These are phyloP conservation scores for Meyerozyma athensensis DNA, from an alignment of 1,139 yeast genomes.

Conservation along the genomic window DNA sequence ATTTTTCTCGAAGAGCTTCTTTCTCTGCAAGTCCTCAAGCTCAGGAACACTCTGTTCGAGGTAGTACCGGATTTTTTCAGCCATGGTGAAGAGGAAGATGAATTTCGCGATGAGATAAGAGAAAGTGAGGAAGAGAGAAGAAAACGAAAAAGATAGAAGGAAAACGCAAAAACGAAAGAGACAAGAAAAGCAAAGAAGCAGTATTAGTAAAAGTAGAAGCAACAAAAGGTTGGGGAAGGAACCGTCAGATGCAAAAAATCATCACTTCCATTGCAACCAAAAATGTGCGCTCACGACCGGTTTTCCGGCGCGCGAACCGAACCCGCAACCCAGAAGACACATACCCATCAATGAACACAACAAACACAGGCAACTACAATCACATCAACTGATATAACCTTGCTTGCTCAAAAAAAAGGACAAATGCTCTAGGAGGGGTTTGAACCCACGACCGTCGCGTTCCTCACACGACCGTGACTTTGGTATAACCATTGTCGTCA, in stretches of 20 bases:
- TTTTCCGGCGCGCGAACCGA: background rate
- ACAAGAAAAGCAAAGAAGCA: background rate
- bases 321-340: background rate
- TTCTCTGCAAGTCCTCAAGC: slow-evolving; percentile 77
- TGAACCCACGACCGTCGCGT: slow-evolving; percentile 59
- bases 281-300: background rate
- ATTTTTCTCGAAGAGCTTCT: slow-evolving; percentile 72
- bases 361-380: background rate
- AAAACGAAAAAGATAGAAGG: slow-evolving; percentile 6
- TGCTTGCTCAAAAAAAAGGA: slow-evolving; percentile 29
- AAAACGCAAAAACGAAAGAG: background rate
- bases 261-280: too few species aligned
- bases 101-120: slow-evolving; percentile 3
- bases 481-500: slow-evolving; percentile 47
- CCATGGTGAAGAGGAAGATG: slow-evolving; percentile 34
- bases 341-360: too few species aligned
- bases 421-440: slow-evolving; percentile 54
- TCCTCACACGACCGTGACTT: slow-evolving; percentile 55
- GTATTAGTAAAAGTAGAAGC: too few species aligned
- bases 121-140: slow-evolving; percentile 10
- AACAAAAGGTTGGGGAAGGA: too few species aligned
- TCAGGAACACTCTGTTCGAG: slow-evolving; percentile 88
- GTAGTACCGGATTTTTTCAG: slow-evolving; percentile 72
- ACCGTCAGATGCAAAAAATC: too few species aligned
- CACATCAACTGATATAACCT: background rate